phyloP scores from a whole-genome alignment of 257 asterid genomes.

The Fraxinus americana region DNA sequence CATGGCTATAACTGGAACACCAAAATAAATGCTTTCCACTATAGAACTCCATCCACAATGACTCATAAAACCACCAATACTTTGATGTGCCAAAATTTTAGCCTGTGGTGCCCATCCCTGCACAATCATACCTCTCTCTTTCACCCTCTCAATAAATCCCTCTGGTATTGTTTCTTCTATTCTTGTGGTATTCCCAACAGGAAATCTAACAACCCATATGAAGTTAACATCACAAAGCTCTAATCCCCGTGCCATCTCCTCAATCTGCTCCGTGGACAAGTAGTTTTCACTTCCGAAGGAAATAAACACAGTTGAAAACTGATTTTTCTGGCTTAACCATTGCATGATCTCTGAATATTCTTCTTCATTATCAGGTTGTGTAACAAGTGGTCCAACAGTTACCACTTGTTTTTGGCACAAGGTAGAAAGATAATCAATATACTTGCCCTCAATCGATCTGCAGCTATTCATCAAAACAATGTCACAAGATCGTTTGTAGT shows the following conservation, averaged over 20 bases:
- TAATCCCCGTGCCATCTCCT: conserved; percentile 44
- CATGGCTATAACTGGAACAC: conserved; percentile 43
- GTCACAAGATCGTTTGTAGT: conserved; percentile 28
- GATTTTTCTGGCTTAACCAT: conserved; percentile 37
- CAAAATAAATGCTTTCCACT: conserved; percentile 39
- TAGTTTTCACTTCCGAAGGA: conserved; percentile 55
- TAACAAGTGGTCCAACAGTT: conserved; percentile 40
- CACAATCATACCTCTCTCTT: conserved; percentile 36
- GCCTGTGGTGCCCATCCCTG: conserved; percentile 51
- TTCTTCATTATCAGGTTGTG: not conserved
- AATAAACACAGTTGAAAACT: conserved; percentile 36
- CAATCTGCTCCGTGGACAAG: conserved; percentile 35
- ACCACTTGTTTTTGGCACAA: conserved; percentile 29
- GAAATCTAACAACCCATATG: conserved; percentile 48
- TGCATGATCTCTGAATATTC: conserved; percentile 21
- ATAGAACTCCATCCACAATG: conserved; percentile 46
- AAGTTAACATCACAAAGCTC: conserved; percentile 39
- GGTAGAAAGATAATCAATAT: conserved; percentile 38
- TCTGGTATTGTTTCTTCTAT: conserved; percentile 24
- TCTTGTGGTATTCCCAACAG: conserved; percentile 7
- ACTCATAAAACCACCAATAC: not conserved
- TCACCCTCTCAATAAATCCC: conserved; percentile 43
- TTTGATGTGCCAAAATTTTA: conserved; percentile 35
- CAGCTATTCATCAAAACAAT: conserved; percentile 38
- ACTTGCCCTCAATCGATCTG: conserved; percentile 35